Conservation (phyloP, 2,329 filamentous ascomycete genomes). For the Colletotrichum melonis region DNA sequence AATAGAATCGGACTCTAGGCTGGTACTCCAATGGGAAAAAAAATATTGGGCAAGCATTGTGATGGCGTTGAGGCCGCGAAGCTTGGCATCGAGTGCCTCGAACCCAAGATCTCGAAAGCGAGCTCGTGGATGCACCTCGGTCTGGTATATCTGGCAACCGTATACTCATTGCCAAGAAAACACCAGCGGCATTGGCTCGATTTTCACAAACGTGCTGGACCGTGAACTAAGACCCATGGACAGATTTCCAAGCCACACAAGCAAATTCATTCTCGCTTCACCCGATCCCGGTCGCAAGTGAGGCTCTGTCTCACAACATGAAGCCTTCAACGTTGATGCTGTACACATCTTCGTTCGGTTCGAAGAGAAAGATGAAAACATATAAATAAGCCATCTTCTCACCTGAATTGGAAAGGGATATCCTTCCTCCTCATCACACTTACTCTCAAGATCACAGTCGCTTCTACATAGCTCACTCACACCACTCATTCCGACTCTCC, state of each 20-base stretch:
- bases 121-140: not conserved
- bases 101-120: not conserved
- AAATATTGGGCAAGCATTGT: not conserved
- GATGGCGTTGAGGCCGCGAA: not conserved
- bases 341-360: not conserved
- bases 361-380: not conserved
- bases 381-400: constrained; percentile 2
- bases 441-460: constrained; percentile 16
- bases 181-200: not conserved
- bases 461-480: not conserved
- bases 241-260: not conserved
- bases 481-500: not conserved
- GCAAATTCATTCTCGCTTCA: not conserved
- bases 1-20: not conserved
- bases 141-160: not conserved
- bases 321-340: not conserved
- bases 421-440: constrained; percentile 10
- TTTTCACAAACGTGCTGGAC: not conserved
- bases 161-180: not conserved
- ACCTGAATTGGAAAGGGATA: not conserved
- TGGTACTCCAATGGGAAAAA: not conserved
- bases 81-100: not conserved
- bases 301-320: not conserved
- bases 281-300: not conserved
- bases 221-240: not conserved